A percentile compares a stretch with the other conserved stretches of the same genome.
Evolutionary conservation across 208 protist species (phyloP).

Genomic region (Tetramitus jugosus): DNA sequence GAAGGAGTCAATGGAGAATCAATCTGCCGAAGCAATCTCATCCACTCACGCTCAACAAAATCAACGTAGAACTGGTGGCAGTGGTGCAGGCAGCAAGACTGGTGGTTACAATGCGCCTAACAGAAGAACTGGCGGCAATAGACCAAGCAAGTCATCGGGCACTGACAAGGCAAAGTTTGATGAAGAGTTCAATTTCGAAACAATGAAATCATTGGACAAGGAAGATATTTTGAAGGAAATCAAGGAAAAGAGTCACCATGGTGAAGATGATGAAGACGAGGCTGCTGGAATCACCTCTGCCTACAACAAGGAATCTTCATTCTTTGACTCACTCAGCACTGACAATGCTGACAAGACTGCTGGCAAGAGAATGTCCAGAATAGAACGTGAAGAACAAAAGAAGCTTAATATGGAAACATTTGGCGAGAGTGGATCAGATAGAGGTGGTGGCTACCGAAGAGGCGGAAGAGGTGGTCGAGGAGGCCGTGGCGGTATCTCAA

Average conservation of each 20-base stretch:
- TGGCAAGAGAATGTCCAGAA: not conserved
- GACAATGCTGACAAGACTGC: not conserved
- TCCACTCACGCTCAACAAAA: too few species aligned
- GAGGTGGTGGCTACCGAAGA: not conserved
- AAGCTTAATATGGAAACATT: slow-evolving; percentile 15
- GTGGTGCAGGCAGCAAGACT: not conserved
- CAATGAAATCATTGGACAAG: slow-evolving; percentile 10
- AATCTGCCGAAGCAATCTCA: too few species aligned
- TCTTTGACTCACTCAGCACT: slow-evolving; percentile 16
- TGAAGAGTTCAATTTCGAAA: slow-evolving; percentile 4
- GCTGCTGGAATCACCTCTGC: not conserved
- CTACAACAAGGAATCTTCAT: not conserved
- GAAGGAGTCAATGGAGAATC: not conserved
- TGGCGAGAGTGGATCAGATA: not conserved
- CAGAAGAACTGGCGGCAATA: not conserved
- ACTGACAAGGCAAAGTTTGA: not conserved
- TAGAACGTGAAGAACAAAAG: slow-evolving; percentile 18
- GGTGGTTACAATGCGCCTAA: not conserved
- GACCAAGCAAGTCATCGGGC: too few species aligned
- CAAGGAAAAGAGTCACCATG: not conserved
- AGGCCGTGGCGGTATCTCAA: too few species aligned
- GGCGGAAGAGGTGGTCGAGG: not conserved
- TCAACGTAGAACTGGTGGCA: not conserved
- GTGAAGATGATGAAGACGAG: not conserved
- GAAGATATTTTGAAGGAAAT: not conserved